Conservation (phyloP, 2,329 filamentous ascomycete genomes). For the Paraconiothyrium brasiliense region DNA sequence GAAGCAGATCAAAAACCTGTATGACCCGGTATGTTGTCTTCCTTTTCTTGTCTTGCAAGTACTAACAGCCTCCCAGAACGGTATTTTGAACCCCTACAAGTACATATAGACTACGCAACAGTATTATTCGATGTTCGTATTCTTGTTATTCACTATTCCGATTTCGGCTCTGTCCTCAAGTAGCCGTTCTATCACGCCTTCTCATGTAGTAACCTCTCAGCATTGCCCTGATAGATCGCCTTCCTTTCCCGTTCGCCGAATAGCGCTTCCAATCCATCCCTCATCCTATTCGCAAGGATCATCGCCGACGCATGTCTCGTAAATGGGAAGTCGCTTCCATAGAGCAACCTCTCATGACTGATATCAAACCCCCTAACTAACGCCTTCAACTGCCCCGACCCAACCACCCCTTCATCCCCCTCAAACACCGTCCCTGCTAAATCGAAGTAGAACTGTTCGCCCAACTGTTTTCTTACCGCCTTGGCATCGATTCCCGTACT, state of each 20-base stretch:
- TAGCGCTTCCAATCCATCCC: conserved; percentile 50
- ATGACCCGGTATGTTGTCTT: conserved; percentile 81
- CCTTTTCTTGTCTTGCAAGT: neutral
- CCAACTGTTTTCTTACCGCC: conserved; percentile 44
- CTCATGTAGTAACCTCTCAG: conserved; percentile 40
- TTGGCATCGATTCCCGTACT: conserved; percentile 37
- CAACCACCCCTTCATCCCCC: conserved; percentile 44
- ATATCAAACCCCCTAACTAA: conserved; percentile 56
- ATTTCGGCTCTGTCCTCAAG: neutral
- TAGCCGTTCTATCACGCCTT: conserved; percentile 14
- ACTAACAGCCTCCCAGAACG: conserved; percentile 69
- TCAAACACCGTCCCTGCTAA: conserved; percentile 61
- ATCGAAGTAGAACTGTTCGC: conserved; percentile 61
- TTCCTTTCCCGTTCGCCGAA: conserved; percentile 48
- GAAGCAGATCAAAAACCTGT: conserved; percentile 93
- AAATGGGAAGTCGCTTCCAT: conserved; percentile 65
- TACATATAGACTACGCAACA: conserved; percentile 66
- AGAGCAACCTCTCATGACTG: conserved; percentile 54
- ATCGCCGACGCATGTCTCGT: conserved; percentile 53
- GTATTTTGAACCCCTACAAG: conserved; percentile 99
- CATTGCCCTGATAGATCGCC: conserved; percentile 53
- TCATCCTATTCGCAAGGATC: conserved; percentile 53
- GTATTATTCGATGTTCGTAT: conserved; percentile 15
- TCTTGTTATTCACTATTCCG: conserved; percentile 1
- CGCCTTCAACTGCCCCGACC: conserved; percentile 57